These are phyloP conservation scores for Aureobasidium namibiae DNA, from an alignment of 2,329 filamentous ascomycete genomes.

Conservation along the genomic window DNA sequence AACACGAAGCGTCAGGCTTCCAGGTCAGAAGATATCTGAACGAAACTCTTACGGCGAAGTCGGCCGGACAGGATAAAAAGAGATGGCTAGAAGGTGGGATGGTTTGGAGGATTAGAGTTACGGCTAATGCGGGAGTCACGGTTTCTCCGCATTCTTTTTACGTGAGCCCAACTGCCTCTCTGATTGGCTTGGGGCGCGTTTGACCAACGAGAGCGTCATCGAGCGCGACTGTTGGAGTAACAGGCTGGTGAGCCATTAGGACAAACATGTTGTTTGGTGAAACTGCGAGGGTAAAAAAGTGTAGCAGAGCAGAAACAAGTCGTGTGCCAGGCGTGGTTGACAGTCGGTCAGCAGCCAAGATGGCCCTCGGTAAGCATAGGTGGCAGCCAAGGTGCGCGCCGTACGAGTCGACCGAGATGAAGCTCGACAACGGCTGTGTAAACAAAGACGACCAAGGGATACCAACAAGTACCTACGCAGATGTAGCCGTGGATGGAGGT, in stretches of 20 bases:
- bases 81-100: neutral
- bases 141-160: neutral
- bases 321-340: neutral
- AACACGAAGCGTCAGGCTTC: neutral
- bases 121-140: conserved; percentile 5
- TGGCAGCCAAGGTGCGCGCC: no score
- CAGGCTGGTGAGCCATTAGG: neutral
- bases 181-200: neutral
- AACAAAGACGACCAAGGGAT: neutral
- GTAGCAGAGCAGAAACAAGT: neutral
- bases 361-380: neutral
- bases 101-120: neutral
- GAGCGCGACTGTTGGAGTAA: neutral
- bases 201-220: neutral
- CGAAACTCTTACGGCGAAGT: neutral
- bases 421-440: neutral
- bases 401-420: neutral
- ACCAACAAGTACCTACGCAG: no score
- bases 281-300: neutral
- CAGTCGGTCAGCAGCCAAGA: conserved; percentile 5
- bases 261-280: neutral
- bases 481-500: no score
- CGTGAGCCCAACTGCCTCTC: neutral
- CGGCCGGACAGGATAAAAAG: neutral
- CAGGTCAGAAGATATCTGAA: neutral